Conservation (phyloP, 148 eudicot species). For the Rhododendron molle region DNA sequence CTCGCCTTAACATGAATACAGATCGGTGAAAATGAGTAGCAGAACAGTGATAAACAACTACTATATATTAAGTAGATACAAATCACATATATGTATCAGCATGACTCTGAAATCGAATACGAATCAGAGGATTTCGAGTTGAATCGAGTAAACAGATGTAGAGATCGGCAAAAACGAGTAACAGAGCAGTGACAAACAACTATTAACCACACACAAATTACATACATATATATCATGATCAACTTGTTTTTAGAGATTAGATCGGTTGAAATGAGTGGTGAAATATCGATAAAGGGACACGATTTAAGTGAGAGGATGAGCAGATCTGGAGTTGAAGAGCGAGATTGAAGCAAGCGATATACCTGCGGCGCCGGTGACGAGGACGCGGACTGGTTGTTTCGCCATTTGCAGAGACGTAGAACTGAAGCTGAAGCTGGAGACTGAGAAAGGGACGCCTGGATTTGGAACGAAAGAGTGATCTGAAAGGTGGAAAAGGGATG, state of each 20-base stretch:
- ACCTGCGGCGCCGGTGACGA: constrained; percentile 90
- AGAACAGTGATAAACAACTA: not conserved
- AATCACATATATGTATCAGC: not conserved
- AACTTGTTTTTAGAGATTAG: no score
- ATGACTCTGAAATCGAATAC: not conserved
- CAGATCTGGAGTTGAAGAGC: not conserved
- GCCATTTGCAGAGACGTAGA: constrained; percentile 33
- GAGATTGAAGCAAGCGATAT: not conserved
- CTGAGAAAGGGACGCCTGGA: no score
- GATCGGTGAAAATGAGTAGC: not conserved
- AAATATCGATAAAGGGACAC: no score
- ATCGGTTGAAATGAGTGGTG: no score
- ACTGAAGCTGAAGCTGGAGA: not conserved
- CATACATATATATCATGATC: not conserved
- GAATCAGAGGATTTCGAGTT: not conserved
- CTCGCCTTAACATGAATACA: not conserved
- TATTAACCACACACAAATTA: no score
- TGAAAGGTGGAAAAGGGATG: no score
- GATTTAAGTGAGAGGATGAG: not conserved
- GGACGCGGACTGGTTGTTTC: constrained; percentile 62
- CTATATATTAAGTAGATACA: not conserved
- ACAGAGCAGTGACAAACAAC: not conserved
- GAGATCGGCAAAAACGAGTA: not conserved
- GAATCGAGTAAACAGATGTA: not conserved
- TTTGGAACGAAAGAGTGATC: no score